A percentile compares a stretch with the other conserved stretches of the same genome.
Conservation (phyloP, 2,329 filamentous ascomycete genomes). For the Leptographium radiaticola region DNA sequence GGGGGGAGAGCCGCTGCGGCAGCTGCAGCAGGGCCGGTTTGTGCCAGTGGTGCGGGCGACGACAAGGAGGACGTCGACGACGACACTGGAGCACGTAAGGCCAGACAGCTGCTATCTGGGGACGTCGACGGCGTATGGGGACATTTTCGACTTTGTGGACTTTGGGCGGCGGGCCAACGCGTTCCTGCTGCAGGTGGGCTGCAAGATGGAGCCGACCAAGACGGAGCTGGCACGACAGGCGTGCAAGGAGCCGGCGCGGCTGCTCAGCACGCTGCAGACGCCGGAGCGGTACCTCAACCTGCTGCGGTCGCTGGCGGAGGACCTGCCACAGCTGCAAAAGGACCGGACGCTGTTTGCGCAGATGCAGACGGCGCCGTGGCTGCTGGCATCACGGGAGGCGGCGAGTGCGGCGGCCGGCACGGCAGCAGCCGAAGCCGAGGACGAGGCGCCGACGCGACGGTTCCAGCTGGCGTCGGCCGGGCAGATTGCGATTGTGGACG, state of each 20-base stretch:
- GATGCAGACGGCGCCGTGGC: constrained; percentile 62
- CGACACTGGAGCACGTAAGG: constrained; percentile 38
- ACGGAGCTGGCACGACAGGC: constrained; percentile 71
- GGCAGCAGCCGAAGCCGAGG: constrained; percentile 36
- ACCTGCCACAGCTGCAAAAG: constrained; percentile 53
- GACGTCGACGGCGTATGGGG: constrained; percentile 53
- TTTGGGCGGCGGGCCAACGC: constrained; percentile 80
- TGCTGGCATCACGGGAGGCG: constrained; percentile 69
- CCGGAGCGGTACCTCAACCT: constrained; percentile 79
- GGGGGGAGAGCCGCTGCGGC: constrained; percentile 43
- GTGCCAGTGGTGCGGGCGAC: constrained; percentile 50
- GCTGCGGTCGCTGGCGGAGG: constrained; percentile 67
- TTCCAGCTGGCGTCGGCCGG: constrained; percentile 63
- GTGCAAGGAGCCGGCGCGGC: constrained; percentile 68
- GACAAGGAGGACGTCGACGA: neutral
- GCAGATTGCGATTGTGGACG: constrained; percentile 69
- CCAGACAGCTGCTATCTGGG: constrained; percentile 76
- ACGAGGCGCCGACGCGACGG: constrained; percentile 55
- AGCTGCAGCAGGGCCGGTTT: constrained; percentile 52
- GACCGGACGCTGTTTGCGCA: constrained; percentile 67
- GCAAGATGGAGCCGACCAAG: constrained; percentile 82
- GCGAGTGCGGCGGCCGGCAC: constrained; percentile 20
- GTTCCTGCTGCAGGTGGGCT: constrained; percentile 79
- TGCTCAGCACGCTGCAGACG: constrained; percentile 67
- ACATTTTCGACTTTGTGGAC: constrained; percentile 95